Evolutionary conservation across 192 early-diverging fungal species (phyloP), one percentile per base, ranked within the genome.

Genomic region (Coemansia sp.): DNA sequence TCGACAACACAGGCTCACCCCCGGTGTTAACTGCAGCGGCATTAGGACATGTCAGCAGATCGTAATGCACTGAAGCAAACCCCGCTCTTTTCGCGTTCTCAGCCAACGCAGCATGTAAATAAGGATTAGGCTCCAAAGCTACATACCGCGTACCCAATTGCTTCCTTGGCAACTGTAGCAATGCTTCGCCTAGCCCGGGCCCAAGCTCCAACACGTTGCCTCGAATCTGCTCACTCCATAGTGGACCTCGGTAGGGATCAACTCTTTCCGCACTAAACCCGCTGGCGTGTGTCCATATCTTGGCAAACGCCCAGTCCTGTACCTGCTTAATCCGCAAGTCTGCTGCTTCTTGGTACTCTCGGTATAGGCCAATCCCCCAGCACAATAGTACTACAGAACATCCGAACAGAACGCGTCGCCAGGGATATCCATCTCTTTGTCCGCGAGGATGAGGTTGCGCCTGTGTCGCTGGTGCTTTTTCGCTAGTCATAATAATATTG

Each of bases 161-260:
- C 14, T 11, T 50, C 60, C 7, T n/a, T 11, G 67, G 59, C 8
- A 80, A 44, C 42, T 68, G 45, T 32, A 37, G 12, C 9, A 80
- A 63, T 1, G 69, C 37, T 5, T 80, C 78, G 62, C 73, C 78
- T 11, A 64, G 66, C 3, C 78, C 78, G 0, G 72, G 65, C 0
- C 78, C 78, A 36, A 80, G 59, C 34, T 80, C 78, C 21, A 80
- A 60, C 8, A 80, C 73, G 11, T 53, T 72, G 37, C 78, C 78
- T 25, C 46, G 69, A n/a, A 72, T 57, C 57, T 72, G 62, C 8
- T 41, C n/a, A 1, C 14, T 57, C 78, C 78, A 80, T 25, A 80
- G 58, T 11, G 68, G 61, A 46, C 48, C 25, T 14, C 67, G 36
- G 38, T 61, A 51, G 10, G 65, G 67, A 3, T 72, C 39, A 21